Percentiles rank a stretch among this genome's conserved stretches.
These are phyloP conservation scores for barley (Hordeum vulgare) DNA, from an alignment of 176 grass and related monocot species.

Conservation along the genomic window MorexV3_pseudomolecules_assembly NC_058520.1:39918534-39919033, in stretches of 20 bases:
- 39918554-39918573: neutral
- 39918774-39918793: neutral
- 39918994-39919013: slow-evolving; percentile 32
- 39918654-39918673: neutral
- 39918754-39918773: neutral
- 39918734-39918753: neutral
- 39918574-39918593: neutral
- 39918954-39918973: slow-evolving; percentile 59
- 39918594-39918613: neutral
- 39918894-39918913: slow-evolving; percentile 45
- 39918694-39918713: neutral
- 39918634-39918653: neutral
- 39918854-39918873: neutral
- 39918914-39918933: slow-evolving; percentile 41
- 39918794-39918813: slow-evolving; percentile 21
- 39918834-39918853: neutral
- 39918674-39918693: neutral
- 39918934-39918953: slow-evolving; percentile 55
- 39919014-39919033: slow-evolving; percentile 87
- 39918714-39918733: too few relatives aligned
- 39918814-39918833: neutral
- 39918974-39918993: slow-evolving; percentile 33
- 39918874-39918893: slow-evolving; percentile 47
- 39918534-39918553: neutral
- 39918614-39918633: neutral